phyloP scores from a whole-genome alignment of 2,329 filamentous ascomycete genomes.

The Talaromyces sp. region DNA sequence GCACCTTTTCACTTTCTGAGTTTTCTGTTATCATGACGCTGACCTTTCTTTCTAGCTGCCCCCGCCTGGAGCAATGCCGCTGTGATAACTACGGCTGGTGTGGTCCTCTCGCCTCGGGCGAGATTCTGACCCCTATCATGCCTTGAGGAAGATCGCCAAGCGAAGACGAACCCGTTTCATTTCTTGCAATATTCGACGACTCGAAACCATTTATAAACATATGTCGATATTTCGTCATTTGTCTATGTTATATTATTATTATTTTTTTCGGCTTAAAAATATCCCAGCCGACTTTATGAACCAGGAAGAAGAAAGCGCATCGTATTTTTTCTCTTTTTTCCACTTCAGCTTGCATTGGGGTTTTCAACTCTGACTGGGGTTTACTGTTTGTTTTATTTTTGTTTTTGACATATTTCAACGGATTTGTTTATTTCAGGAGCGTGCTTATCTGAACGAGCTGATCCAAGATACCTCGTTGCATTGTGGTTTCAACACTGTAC shows the following conservation, averaged over 20 bases:
- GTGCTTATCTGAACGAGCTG: constrained; percentile 11
- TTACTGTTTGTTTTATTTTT: not conserved
- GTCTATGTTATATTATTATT: not conserved
- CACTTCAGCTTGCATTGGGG: not conserved
- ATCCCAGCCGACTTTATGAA: not conserved
- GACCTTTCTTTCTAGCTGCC: constrained; percentile 16
- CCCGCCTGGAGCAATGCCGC: constrained; percentile 24
- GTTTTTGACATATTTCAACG: not conserved
- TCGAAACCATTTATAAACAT: not conserved
- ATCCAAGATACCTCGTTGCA: not conserved
- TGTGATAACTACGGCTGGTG: constrained; percentile 27
- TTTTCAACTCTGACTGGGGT: not conserved
- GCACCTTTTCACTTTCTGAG: constrained; percentile 1
- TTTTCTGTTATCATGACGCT: not conserved
- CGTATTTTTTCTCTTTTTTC: not conserved
- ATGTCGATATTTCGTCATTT: not conserved
- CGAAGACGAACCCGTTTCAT: not conserved
- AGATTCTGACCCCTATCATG: constrained; percentile 13
- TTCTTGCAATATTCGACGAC: not conserved
- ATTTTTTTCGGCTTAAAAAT: not conserved
- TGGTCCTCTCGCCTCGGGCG: constrained; percentile 22
- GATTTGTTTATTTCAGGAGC: constrained; percentile 1
- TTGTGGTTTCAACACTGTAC: not conserved
- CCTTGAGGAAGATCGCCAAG: not conserved
- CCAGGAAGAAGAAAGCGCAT: not conserved